Evolutionary conservation across 306 rosid species (phyloP).

Genomic region (Hippophae tibetana): DNA sequence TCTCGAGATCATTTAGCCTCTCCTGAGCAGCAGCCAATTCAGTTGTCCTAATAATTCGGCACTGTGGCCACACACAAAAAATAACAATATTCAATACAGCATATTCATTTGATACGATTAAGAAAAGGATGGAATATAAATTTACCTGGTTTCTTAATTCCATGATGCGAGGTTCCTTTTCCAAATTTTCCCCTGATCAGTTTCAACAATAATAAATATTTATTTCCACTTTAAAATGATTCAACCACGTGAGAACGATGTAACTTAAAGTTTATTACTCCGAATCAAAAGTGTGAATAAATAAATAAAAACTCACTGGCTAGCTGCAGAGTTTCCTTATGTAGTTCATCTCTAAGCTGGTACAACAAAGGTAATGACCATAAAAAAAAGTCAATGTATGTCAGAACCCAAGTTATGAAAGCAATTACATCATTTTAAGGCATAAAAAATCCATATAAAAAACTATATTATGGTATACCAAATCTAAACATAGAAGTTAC

Average conservation of each 20-base stretch:
- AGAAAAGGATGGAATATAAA: neutral
- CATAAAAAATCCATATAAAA: too few relatives aligned
- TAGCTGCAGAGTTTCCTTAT: slow-evolving; percentile 70
- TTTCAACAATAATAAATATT: slow-evolving; percentile 10
- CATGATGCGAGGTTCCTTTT: slow-evolving; percentile 77
- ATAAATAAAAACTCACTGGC: slow-evolving; percentile 51
- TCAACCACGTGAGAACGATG: slow-evolving; percentile 2
- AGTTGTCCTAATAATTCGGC: slow-evolving; percentile 86
- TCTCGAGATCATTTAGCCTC: slow-evolving; percentile 80
- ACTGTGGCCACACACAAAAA: slow-evolving; percentile 35
- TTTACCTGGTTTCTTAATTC: slow-evolving; percentile 90
- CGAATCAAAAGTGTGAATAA: neutral
- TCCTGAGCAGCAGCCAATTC: slow-evolving; percentile 93
- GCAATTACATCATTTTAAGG: neutral
- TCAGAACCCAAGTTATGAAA: neutral
- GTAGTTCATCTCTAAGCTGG: slow-evolving; percentile 58
- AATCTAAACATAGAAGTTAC: too few relatives aligned
- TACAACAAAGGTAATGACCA: neutral
- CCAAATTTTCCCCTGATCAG: slow-evolving; percentile 70
- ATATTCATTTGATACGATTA: neutral
- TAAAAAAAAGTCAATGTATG: neutral
- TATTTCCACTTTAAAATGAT: slow-evolving; percentile 14
- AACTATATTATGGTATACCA: too few relatives aligned
- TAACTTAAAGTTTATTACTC: slow-evolving; percentile 1
- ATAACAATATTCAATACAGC: slow-evolving; percentile 11